Base-by-base conservation (phyloP, 2,329 filamentous ascomycete species). In the Seiridium cupressi region DNA sequence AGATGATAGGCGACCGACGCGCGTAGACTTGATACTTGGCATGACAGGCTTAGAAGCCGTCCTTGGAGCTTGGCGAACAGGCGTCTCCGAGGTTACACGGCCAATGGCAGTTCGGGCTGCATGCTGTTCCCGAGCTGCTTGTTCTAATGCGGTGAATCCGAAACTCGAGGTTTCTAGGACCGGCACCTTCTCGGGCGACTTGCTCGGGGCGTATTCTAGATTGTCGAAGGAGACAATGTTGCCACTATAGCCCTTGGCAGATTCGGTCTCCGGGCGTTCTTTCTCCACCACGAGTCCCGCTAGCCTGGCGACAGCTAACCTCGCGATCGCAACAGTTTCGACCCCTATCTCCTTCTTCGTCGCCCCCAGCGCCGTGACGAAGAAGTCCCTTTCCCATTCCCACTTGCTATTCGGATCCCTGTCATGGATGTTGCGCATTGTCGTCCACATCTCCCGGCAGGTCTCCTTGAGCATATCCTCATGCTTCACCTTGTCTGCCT, bases 401-500 rank as follows among this genome's bases (percentile, higher is more conserved):
- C 70, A 71, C 3, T 59, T 60, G 18, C 64, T 63, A 5, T 65
- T 63, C 4, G 55, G 60, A 3, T 60, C 62, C 13, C 51, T 61
- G 1, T 61, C 55, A 49, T 70, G 67, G 4, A 70, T 65, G 7
- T 63, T 58, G 11, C 62, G 59, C 34, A 70, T 64, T 35, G 55
- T 64, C 8, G 74, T 72, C 64, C 63, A 68, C 13, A 69, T n/a
- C 57, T 64, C 65, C 49, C n/a, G 60, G 62, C 68, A 72, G 1
- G 68, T 72, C 32, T 65, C 59, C 13, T 63, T 65, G 11, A 72
- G 51, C 7, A 65, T 59, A 34, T 66, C 65, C 56, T 70, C 35
- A 32, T 63, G 67, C 66, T 69, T 72, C 51, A 66, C 70, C 68
- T 85, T 85, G 65, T 87, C 84, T 11, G 80, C 81, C 70, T 86